Base-by-base conservation (phyloP, 2,329 filamentous ascomycete species). In the Myriosclerotinia duriaeana region DNA sequence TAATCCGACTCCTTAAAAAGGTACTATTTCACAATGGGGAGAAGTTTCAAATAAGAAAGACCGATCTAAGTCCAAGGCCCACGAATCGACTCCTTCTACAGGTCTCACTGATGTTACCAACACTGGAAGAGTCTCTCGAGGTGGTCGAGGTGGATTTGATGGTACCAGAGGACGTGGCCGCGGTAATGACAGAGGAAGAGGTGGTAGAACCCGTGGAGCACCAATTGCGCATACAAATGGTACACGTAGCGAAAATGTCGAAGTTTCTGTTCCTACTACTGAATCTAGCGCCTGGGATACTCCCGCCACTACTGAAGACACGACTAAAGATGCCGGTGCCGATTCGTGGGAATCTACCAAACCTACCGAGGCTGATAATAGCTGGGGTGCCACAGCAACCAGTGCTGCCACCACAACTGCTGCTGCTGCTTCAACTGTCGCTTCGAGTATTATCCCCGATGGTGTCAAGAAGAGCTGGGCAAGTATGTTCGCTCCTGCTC, bases 11-110 rank as follows among this genome's bases (percentile, higher is more conserved):
- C 44, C 20, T 52, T 59, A 38, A 62, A 61, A 48, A 93, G 91
- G 91, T 75, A 85, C 87, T 71, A 89, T 93, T 75, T 88, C 91
- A 71, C 90, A 93, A 81, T 95, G 92, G 87, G 89, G 88, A 73
- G 90, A 94, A 78, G 91, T 95, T 72, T 89, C 89, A 72, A 91
- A 91, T 83, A 89, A 89, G 82, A 93, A 93, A 82, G 87, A 90
- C 73, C 82, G 85, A 72, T 80, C 87, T 74, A 87, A 88, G 78
- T 84, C 88, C 72, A 94, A 93, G 84, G 82, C 83, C 79, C 87
- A 91, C 65, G 78, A 84, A 66, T 65, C 63, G 42, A 73, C 79
- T 65, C 77, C 83, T 67, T 79, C 82, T 70, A 79, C 83, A 68
- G 80, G 84, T 67, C 78, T 84, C 68, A 82, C 83, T 72, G 83